phyloP scores from a whole-genome alignment of 192 early-diverging fungal genomes.

The Podila epigama region DNA sequence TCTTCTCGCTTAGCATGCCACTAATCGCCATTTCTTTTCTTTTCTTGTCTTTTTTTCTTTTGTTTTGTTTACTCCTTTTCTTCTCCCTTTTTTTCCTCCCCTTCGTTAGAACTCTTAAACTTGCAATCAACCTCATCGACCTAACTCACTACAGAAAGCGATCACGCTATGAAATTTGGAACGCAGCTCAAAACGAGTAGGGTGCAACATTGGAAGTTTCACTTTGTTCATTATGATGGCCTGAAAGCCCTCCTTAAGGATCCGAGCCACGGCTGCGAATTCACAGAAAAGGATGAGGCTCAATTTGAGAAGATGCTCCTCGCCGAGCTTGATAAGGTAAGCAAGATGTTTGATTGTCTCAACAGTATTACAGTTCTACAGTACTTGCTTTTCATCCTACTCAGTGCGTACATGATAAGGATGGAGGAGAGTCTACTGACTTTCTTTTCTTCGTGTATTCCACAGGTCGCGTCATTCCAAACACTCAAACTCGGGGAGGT shows the following conservation, averaged over 20 bases:
- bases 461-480: conserved; percentile 75
- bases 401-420: no score
- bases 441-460: neutral
- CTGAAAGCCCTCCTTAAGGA: conserved; percentile 84
- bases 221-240: conserved; percentile 80
- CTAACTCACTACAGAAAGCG: no score
- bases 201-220: conserved; percentile 79
- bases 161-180: conserved; percentile 97
- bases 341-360: neutral
- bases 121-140: neutral
- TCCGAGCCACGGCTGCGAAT: conserved; percentile 63
- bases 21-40: no score
- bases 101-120: neutral
- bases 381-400: no score
- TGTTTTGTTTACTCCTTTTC: no score
- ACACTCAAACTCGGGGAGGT: conserved; percentile 74
- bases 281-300: conserved; percentile 84
- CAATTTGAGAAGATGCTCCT: conserved; percentile 87
- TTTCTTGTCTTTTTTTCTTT: no score
- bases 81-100: neutral
- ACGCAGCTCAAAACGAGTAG: conserved; percentile 71
- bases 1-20: no score
- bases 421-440: no score
- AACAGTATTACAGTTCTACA: no score
- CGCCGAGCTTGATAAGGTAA: conserved; percentile 89